These are phyloP conservation scores for Sugiyamaella sp. DNA, from an alignment of 1,139 yeast species.

Conservation along the genomic window DNA sequence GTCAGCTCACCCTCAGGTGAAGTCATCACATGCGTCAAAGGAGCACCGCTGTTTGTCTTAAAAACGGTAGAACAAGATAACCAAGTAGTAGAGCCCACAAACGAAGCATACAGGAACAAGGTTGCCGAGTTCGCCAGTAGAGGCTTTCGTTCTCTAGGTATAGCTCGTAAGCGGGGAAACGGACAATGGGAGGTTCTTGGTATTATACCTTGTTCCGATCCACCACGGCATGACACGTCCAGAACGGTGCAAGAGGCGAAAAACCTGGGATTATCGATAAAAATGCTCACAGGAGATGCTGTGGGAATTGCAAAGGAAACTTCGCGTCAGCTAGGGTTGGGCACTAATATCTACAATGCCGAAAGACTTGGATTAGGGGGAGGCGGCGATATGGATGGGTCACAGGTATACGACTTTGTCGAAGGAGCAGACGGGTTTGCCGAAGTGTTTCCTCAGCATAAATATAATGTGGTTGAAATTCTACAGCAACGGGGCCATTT, in stretches of 20 bases:
- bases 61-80: slow-evolving; percentile 72
- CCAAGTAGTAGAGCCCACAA: slow-evolving; percentile 55
- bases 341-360: slow-evolving; percentile 72
- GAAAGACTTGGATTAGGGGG: slow-evolving; percentile 72
- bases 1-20: slow-evolving; percentile 71
- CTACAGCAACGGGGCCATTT: slow-evolving; percentile 76
- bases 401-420: slow-evolving; percentile 74
- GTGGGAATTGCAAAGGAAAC: slow-evolving; percentile 77
- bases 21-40: slow-evolving; percentile 68
- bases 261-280: slow-evolving; percentile 64
- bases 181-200: slow-evolving; percentile 69
- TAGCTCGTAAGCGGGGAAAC: slow-evolving; percentile 72
- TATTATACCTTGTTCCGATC: slow-evolving; percentile 75
- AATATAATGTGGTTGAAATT: slow-evolving; percentile 77
- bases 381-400: slow-evolving; percentile 75
- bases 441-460: slow-evolving; percentile 82
- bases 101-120: slow-evolving; percentile 67
- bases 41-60: slow-evolving; percentile 72
- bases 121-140: slow-evolving; percentile 74
- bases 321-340: slow-evolving; percentile 69
- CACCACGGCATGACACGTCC: slow-evolving; percentile 76
- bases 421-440: slow-evolving; percentile 83
- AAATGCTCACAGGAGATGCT: slow-evolving; percentile 78
- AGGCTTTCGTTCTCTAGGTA: slow-evolving; percentile 76
- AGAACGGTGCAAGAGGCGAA: slow-evolving; percentile 68